Evolutionary conservation across 2,329 filamentous ascomycete genomes (phyloP).

Genomic region (Fonsecaea pugnacius): DNA sequence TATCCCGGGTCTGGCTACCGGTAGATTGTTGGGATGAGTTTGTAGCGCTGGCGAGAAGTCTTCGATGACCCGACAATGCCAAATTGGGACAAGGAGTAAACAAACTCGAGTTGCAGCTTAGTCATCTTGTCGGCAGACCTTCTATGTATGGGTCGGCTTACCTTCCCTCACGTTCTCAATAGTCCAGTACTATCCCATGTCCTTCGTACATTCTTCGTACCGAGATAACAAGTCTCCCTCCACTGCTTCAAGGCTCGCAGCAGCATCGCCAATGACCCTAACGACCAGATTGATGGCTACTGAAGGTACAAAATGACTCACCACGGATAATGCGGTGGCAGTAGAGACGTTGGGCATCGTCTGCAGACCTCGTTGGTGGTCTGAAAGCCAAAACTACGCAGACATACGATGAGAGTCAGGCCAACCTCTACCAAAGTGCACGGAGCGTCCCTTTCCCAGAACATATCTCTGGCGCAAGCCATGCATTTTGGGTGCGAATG

Average conservation of each 20-base stretch:
- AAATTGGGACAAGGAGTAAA: slow-evolving; percentile 7
- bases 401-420: background rate
- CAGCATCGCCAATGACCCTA: background rate
- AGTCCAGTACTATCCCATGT: no score
- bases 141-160: background rate
- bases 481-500: background rate
- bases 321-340: background rate
- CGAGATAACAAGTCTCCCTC: no score
- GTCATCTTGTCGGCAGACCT: background rate
- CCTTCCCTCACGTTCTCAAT: background rate
- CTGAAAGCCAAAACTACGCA: background rate
- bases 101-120: background rate
- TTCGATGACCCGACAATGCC: background rate
- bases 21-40: background rate
- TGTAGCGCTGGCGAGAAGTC: background rate
- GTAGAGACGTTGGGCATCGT: background rate
- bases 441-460: background rate
- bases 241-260: background rate
- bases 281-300: background rate
- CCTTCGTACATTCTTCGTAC: no score
- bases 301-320: background rate
- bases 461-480: background rate
- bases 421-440: background rate
- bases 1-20: background rate
- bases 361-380: background rate